Base-by-base conservation (phyloP, 2,329 filamentous ascomycete species). In the Talaromyces pinophilus region DNA sequence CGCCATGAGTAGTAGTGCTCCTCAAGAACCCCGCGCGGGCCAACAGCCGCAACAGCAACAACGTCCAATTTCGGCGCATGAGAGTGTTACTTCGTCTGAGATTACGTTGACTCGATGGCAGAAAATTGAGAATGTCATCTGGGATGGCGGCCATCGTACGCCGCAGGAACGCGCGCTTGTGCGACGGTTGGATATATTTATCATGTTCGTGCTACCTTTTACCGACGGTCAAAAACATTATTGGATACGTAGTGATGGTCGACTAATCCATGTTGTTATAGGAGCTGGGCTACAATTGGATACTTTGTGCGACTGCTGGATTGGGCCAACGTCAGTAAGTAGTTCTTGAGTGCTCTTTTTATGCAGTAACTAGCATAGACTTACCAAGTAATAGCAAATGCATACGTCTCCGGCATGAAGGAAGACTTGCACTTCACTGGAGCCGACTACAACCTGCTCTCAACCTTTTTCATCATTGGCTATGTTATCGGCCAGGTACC, bases 251-350 rank as follows among this genome's bases (percentile, higher is more conserved):
- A 25, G 8, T 8, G 2, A 22, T 22, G 44, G 44, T 10, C n/a
- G 22, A n/a, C 52, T 55, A 7, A 55, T 25, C 52, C 8, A 54
- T 55, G 10, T 1, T 22, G 3, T 19, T 19, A 42, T 42, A 68
- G 66, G 66, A 68, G 52, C 55, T 68, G 66, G 66, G 66, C 66
- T 11, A 68, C 66, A 25, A 63, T 66, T 38, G 66, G 66, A 11
- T 68, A 68, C 35, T 68, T 68, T 63, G 59, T 68, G 22, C 63
- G 66, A 59, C 42, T 68, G 19, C 25, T 68, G 44, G 66, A 68
- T 35, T 68, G 17, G 64, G 66, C 63, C n/a, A 68, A 68, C 38
- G 61, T 68, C 30, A 68, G 66, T 68, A 66, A 66, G 66, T 68
- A 52, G 7, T 33, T 33, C 13, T 6, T 10, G 13, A 15, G 33